Evolutionary conservation across 176 grass and related monocot species (phyloP).

Genomic region (Carex littledalei): DNA sequence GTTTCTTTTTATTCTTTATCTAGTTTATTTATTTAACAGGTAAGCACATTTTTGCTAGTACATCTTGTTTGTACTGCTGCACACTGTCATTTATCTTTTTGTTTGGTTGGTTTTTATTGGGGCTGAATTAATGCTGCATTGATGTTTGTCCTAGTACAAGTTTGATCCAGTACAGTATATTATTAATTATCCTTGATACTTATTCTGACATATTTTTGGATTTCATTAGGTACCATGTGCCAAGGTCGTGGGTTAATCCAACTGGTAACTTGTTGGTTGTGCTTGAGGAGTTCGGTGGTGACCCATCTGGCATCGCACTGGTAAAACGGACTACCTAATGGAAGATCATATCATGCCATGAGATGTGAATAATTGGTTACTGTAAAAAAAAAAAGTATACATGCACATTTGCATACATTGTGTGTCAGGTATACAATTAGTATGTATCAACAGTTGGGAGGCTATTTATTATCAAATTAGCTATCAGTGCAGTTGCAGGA

Average conservation of each 20-base stretch:
- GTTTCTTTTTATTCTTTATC: neutral
- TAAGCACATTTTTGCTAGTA: conserved; percentile 1
- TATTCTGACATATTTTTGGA: neutral
- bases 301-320: conserved; percentile 58
- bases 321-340: conserved; percentile 50
- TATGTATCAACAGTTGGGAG: conserved; percentile 21
- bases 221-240: conserved; percentile 77
- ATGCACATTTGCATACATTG: conserved; percentile 21
- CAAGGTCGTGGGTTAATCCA: conserved; percentile 69
- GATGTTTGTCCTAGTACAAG: neutral
- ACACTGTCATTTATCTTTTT: neutral
- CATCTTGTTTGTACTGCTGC: conserved; percentile 1
- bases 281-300: conserved; percentile 78
- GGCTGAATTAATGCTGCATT: neutral
- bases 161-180: neutral
- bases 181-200: neutral
- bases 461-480: conserved; percentile 20
- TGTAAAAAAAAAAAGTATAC: conserved; percentile 16
- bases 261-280: conserved; percentile 71
- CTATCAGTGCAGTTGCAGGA: conserved; percentile 31
- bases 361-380: conserved; percentile 28
- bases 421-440: conserved; percentile 35
- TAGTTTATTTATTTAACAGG: neutral
- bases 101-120: neutral
- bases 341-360: no score